Evolutionary conservation across 2,329 filamentous ascomycete genomes (phyloP).

Genomic region (Thelonectria discophora): DNA sequence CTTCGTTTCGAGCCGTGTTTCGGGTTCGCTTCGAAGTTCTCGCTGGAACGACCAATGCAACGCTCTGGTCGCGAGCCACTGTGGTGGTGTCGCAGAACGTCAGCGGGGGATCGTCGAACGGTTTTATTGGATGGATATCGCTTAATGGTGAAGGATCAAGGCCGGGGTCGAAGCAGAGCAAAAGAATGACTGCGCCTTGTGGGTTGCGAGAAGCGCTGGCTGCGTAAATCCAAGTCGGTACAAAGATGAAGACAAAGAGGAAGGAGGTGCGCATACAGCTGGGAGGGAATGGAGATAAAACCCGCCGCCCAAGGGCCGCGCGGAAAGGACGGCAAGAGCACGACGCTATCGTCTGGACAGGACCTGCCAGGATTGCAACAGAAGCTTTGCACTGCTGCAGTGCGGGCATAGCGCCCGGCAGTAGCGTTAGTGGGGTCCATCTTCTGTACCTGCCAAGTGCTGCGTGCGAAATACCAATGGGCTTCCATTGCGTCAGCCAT

Average conservation of each 20-base stretch:
- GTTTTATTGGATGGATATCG: slow-evolving; percentile 24
- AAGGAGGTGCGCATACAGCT: neutral
- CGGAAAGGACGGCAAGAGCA: slow-evolving; percentile 3
- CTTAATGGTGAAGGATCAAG: slow-evolving; percentile 13
- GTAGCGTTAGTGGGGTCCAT: neutral
- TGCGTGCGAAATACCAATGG: neutral
- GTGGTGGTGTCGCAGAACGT: slow-evolving; percentile 4
- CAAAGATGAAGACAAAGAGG: neutral
- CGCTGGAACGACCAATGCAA: neutral
- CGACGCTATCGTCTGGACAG: slow-evolving; percentile 10
- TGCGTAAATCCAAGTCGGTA: neutral
- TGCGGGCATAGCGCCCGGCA: neutral
- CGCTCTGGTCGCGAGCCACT: slow-evolving; percentile 13
- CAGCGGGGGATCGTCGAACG: slow-evolving; percentile 33
- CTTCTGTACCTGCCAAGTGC: neutral
- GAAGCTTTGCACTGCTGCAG: neutral
- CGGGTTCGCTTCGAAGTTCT: neutral
- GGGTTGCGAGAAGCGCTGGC: neutral
- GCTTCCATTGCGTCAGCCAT: neutral
- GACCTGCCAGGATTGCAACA: slow-evolving; percentile 4
- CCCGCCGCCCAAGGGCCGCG: neutral
- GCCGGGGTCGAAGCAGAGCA: slow-evolving; percentile 29
- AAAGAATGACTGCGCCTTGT: slow-evolving; percentile 33
- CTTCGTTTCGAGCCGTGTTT: slow-evolving; percentile 20
- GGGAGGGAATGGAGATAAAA: slow-evolving; percentile 4